A percentile compares a stretch with the other conserved stretches of the same genome.
Evolutionary conservation across 176 grass and related monocot genomes (phyloP).

Genomic region (Oryza nivara): DNA sequence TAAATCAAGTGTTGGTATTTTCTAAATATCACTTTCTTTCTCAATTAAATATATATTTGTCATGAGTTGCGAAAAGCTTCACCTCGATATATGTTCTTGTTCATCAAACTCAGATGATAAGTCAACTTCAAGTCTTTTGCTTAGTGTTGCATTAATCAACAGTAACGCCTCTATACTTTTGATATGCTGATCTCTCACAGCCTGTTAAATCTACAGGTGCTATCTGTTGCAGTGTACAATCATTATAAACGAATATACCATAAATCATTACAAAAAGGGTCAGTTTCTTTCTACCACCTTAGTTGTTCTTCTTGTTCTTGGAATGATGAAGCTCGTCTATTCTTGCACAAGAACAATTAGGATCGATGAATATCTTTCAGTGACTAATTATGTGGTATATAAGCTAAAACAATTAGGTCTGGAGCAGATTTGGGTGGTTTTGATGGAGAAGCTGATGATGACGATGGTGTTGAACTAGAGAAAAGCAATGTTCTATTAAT

Average conservation of each 20-base stretch:
- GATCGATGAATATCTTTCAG: constrained; percentile 29
- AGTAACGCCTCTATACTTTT: not conserved
- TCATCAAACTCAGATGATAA: constrained; percentile 6
- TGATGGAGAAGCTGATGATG: constrained; percentile 67
- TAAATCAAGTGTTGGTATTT: not conserved
- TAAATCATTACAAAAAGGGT: constrained; percentile 84
- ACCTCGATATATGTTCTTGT: constrained; percentile 15
- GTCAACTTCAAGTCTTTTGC: constrained; percentile 2
- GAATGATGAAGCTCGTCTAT: constrained; percentile 14
- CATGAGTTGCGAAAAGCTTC: not conserved
- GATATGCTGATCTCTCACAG: constrained; percentile 26
- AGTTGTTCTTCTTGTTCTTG: constrained; percentile 7
- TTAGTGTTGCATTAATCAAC: constrained; percentile 24
- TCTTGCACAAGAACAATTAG: constrained; percentile 30
- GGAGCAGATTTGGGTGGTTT: constrained; percentile 71
- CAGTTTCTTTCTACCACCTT: constrained; percentile 33
- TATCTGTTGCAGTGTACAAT: constrained; percentile 97
- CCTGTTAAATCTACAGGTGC: constrained; percentile 67
- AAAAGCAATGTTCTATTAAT: constrained; percentile 98
- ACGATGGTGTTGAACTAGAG: constrained; percentile 88
- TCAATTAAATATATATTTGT: constrained; percentile 24
- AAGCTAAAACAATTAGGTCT: constrained; percentile 77
- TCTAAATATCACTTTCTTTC: not conserved
- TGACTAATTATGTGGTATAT: constrained; percentile 69
- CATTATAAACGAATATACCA: constrained; percentile 99